phyloP scores from a whole-genome alignment of 208 protist species.

The Trypanosoma grayi region DNA sequence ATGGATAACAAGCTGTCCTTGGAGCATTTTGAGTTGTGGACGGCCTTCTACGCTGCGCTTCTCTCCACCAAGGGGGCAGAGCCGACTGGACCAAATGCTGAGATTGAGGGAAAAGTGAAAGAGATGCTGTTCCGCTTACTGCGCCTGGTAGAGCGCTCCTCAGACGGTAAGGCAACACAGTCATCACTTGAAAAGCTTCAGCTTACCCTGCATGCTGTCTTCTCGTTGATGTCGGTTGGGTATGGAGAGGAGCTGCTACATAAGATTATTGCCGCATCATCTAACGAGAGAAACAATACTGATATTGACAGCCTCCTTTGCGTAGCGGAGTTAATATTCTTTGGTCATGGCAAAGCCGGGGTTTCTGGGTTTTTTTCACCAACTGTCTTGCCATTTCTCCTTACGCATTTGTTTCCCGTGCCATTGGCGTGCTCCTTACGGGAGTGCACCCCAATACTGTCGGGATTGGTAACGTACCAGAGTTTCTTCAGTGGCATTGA shows the following conservation, averaged over 20 bases:
- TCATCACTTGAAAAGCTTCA: background rate
- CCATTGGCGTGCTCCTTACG: conserved; percentile 7
- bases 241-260: background rate
- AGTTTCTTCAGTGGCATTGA: conserved; percentile 11
- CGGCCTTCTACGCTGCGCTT: background rate
- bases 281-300: background rate
- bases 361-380: background rate
- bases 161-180: no score
- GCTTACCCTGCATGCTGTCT: conserved; percentile 12
- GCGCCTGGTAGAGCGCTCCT: background rate
- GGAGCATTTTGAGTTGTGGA: conserved; percentile 8
- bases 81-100: background rate
- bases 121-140: background rate
- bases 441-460: background rate
- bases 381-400: conserved; percentile 2
- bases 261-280: background rate
- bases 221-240: conserved; percentile 3
- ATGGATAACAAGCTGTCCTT: background rate
- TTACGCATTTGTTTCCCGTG: conserved; percentile 13
- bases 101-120: background rate
- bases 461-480: conserved; percentile 17
- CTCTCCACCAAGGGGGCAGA: background rate
- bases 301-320: background rate
- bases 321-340: conserved; percentile 10
- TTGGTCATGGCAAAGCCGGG: background rate